Base-by-base conservation (phyloP, 352 stramenopile species). In the Pseudoperonospora humuli region DNA sequence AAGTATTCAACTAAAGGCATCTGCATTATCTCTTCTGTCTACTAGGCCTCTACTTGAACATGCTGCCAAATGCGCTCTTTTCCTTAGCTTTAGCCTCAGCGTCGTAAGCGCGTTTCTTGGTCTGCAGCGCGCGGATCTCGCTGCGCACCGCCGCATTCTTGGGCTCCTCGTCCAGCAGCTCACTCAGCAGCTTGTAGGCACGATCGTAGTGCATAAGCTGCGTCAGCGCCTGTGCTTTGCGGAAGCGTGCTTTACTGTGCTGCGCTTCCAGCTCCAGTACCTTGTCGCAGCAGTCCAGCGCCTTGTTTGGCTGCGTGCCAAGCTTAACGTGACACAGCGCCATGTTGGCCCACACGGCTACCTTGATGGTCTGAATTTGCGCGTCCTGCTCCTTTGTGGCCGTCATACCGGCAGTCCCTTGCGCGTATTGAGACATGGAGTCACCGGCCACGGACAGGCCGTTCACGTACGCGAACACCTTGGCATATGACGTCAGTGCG, bases 391-490 rank as follows among this genome's bases (percentile, higher is more conserved):
- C 63, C 6, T 42, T n/a, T 10, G 71, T 71, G 2, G 76, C 77
- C 38, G 57, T 75, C 64, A 87, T 75, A 42, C 73, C 63, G 3
- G 55, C 42, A 15, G 48, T 45, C 13, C 45, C 45, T 13, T 66
- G 57, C 11, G 71, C 63, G 59, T 93, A 93, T 58, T 83, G 69
- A 21, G 63, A 56, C 80, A 93, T 93, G 28, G 71, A 63, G 51
- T 93, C 80, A 23, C 77, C 77, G 17, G 80, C 51, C 36, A 80
- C 64, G 8, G 75, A 87, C 21, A 93, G 32, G 0, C 80, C 80
- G 48, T 90, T 93, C 25, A 93, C 65, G 45, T 90, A 93, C 25
- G 79, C 71, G 50, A 90, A 90, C 26, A 93, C 72, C 39, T 81
- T 75, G 46, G 71, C 64, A 64, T 93, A 93, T 15, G 61, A 59